Conservation (phyloP, 2,329 filamentous ascomycete genomes). For the Fusarium tuaranense region DNA sequence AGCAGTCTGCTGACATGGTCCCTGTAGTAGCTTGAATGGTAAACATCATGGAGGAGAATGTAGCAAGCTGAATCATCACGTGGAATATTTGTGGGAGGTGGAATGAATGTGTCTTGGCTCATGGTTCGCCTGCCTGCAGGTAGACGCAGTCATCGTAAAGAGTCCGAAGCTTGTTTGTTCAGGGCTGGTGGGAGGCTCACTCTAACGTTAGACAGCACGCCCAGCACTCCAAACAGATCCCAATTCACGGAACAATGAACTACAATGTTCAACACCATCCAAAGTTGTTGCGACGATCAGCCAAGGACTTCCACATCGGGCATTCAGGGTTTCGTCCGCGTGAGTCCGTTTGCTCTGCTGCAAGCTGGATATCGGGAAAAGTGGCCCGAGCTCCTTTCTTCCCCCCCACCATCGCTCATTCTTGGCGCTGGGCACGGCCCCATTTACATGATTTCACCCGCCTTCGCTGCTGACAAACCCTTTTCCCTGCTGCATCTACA, state of each 20-base stretch:
- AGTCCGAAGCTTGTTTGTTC: not conserved
- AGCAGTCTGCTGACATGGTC: not conserved
- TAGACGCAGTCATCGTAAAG: not conserved
- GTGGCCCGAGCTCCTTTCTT: slow-evolving; percentile 33
- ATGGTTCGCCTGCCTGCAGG: not conserved
- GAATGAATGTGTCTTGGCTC: not conserved
- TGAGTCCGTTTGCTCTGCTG: not conserved
- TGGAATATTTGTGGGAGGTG: not conserved
- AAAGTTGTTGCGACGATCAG: not conserved
- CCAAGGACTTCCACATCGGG: slow-evolving; percentile 14
- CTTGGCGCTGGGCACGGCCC: not conserved
- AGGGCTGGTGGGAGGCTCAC: not conserved
- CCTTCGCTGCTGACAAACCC: slow-evolving; percentile 44
- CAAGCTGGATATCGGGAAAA: not conserved
- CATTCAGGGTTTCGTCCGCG: not conserved
- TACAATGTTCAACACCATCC: not conserved
- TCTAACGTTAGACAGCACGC: not conserved
- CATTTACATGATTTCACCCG: slow-evolving; percentile 12
- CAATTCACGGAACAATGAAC: not conserved
- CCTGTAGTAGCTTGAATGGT: not conserved
- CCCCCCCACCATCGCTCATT: not conserved
- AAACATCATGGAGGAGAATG: not conserved
- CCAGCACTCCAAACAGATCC: not conserved
- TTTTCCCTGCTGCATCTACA: slow-evolving; percentile 37
- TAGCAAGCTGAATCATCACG: not conserved